Evolutionary conservation across 192 early-diverging fungal species (phyloP), one percentile per base, ranked within the genome.

Genomic region (Gonapodya prolifera): DNA sequence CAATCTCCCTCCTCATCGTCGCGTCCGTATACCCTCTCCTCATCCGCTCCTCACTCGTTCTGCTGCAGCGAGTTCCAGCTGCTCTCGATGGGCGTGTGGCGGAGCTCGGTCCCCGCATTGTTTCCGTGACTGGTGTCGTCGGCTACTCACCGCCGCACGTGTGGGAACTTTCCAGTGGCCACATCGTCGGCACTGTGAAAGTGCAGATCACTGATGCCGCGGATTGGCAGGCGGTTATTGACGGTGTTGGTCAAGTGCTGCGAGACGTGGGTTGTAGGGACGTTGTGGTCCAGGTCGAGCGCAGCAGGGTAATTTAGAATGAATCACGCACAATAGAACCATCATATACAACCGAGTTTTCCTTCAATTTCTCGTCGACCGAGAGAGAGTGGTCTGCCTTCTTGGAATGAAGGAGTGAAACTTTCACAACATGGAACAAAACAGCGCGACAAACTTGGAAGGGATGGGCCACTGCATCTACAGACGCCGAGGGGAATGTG

Each of bases 1-100:
- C 94, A 70, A 98, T 98, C 81, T 92, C 94, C 0, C 80, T 90
- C 1, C 83, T 98, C 32, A 98, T 95, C 45, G 90, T 98, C 77
- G 82, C 91, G 80, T 91, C 89, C 36, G 92, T 94, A 1, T 89
- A 94, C 73, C 95, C 96, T 0, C 84, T 98, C 18, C 91, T 98
- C 30, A 87, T 86, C 35, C 83, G 89, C 77, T 91, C 92, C 0
- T 86, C 89, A 18, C 75, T 80, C 1, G 85, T 89, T 0, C 74
- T 90, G 75, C 87, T 89, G 87, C 78, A 73, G 31, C 71, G 71
- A 2, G 18, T 32, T 32, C 71, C 71, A 29, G 2, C 71, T 29
- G 2, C 71, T 8, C 18, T 73, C 8, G 71, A 73, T 29, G 28
- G 71, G 2, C 32, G 28, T 29, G 71, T 73, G 8, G 2, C 71